Evolutionary conservation across 805 yeast genomes (phyloP).

Genomic region (Candida loeiensis): DNA sequence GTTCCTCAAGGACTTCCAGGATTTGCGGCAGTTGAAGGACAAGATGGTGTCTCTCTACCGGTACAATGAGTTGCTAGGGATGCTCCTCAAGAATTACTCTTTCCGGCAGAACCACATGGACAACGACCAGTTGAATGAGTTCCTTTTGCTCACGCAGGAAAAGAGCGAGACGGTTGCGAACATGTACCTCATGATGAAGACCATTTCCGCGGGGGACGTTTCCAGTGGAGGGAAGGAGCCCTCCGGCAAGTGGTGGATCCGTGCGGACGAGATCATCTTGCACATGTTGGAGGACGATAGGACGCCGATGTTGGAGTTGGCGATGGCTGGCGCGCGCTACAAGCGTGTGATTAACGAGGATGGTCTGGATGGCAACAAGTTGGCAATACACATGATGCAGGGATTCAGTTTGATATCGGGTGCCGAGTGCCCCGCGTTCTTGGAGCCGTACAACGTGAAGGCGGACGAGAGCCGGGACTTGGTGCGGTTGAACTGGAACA

Average conservation of each 20-base stretch:
- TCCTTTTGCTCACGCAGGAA: slow-evolving; percentile 32
- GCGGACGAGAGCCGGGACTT: slow-evolving; percentile 15
- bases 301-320: slow-evolving; percentile 36
- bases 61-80: slow-evolving; percentile 39
- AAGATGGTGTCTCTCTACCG: slow-evolving; percentile 49
- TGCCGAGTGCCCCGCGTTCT: slow-evolving; percentile 30
- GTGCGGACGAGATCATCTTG: slow-evolving; percentile 38
- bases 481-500: slow-evolving; percentile 37
- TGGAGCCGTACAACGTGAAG: slow-evolving; percentile 25
- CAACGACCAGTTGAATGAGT: slow-evolving; percentile 46
- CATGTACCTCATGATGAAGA: slow-evolving; percentile 33
- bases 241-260: slow-evolving; percentile 32
- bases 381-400: slow-evolving; percentile 37
- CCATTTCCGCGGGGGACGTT: slow-evolving; percentile 35
- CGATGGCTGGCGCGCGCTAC: slow-evolving; percentile 32
- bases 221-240: slow-evolving; percentile 17
- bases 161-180: slow-evolving; percentile 34
- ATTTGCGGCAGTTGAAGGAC: slow-evolving; percentile 46
- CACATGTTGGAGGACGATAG: slow-evolving; percentile 42
- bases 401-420: slow-evolving; percentile 32
- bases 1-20: slow-evolving; percentile 67
- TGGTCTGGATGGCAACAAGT: slow-evolving; percentile 37
- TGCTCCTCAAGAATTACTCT: slow-evolving; percentile 44
- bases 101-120: slow-evolving; percentile 48
- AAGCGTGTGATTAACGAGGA: slow-evolving; percentile 34